A percentile compares a stretch with the other conserved stretches of the same genome.
Evolutionary conservation across 2,329 filamentous ascomycete genomes (phyloP).

Genomic region (Aspergillus sp.): DNA sequence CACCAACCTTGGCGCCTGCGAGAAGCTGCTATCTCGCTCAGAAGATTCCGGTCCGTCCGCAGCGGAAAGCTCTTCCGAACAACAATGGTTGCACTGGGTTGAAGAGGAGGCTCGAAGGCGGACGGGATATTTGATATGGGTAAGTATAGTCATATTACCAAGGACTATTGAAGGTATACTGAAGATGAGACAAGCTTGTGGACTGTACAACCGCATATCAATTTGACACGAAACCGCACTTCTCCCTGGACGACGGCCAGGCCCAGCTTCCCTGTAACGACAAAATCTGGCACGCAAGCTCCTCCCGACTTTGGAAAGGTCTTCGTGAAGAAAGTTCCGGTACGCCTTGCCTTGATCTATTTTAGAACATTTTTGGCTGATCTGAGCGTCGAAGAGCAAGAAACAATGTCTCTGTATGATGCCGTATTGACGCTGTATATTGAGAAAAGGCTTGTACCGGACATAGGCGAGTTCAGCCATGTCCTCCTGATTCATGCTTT

Average conservation of each 20-base stretch:
- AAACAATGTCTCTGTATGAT: constrained; percentile 44
- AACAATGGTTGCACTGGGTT: constrained; percentile 43
- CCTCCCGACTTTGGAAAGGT: constrained; percentile 39
- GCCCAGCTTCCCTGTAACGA: constrained; percentile 47
- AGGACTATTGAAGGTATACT: constrained; percentile 7
- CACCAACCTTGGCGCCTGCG: constrained; percentile 28
- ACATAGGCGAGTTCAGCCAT: constrained; percentile 55
- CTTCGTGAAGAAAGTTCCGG: constrained; percentile 28
- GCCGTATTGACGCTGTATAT: constrained; percentile 54
- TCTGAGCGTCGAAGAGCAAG: constrained; percentile 20
- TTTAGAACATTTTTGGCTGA: constrained; percentile 4
- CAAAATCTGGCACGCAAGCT: constrained; percentile 45
- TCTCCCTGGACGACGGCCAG: constrained; percentile 48
- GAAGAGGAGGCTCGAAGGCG: constrained; percentile 43
- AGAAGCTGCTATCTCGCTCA: constrained; percentile 28
- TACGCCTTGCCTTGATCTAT: constrained; percentile 16
- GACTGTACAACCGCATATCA: constrained; percentile 49
- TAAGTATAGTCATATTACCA: constrained; percentile 27
- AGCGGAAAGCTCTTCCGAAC: constrained; percentile 19
- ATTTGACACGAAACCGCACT: constrained; percentile 39
- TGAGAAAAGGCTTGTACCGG: constrained; percentile 51
- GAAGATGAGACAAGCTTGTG: constrained; percentile 38
- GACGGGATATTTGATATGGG: constrained; percentile 50
- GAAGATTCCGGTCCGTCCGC: constrained; percentile 16
- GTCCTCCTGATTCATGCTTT: constrained; percentile 56